Conservation (phyloP, 108 stramenopile genomes). For the Parmales sp. region DNA sequence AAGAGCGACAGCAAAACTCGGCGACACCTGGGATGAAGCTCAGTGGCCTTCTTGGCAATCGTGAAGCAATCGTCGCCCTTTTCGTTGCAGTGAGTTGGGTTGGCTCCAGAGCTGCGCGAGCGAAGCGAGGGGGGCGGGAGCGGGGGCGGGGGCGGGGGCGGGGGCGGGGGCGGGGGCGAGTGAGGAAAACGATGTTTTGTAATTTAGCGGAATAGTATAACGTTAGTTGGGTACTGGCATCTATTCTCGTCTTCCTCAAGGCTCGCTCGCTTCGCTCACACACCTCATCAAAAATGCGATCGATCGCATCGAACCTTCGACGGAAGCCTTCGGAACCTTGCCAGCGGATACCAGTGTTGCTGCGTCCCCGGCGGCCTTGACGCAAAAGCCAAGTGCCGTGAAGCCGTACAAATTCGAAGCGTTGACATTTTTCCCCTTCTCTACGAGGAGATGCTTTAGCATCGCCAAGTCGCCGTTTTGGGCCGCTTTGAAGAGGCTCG, state of each 20-base stretch:
- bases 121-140: too few relatives aligned
- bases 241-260: too few relatives aligned
- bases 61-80: neutral
- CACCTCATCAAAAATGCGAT: neutral
- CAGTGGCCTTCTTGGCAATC: neutral
- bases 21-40: neutral
- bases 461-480: neutral
- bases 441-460: neutral
- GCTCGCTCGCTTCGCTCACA: too few relatives aligned
- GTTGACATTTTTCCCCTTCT: conserved; percentile 8
- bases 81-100: neutral
- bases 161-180: too few relatives aligned
- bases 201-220: too few relatives aligned
- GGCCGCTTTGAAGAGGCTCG: neutral
- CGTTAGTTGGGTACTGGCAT: too few relatives aligned
- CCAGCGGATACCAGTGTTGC: neutral
- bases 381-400: neutral
- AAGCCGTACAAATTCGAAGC: neutral
- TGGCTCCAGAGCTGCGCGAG: neutral
- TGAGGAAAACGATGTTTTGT: too few relatives aligned
- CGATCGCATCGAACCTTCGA: neutral
- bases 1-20: neutral
- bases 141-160: too few relatives aligned
- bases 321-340: neutral
- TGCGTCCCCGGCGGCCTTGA: neutral